Conservation (phyloP, 169 alveolate genomes). For the Cryptosporidium bovis region DNA sequence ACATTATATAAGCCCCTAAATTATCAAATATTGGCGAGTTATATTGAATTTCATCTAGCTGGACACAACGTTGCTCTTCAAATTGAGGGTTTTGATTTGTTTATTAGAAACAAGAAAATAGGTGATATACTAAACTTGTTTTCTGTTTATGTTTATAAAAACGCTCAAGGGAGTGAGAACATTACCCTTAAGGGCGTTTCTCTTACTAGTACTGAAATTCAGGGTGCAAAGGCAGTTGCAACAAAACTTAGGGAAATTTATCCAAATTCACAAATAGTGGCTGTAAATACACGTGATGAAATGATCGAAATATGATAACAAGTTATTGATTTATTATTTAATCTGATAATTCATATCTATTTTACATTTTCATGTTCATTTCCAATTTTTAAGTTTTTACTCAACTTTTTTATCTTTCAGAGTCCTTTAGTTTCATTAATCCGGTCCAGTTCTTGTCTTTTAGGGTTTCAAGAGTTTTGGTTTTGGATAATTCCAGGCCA, state of each 20-base stretch:
- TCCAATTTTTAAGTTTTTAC: too few relatives aligned
- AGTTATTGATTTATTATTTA: too few relatives aligned
- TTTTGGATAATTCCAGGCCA: too few relatives aligned
- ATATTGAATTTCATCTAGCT: conserved; percentile 18
- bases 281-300: conserved; percentile 17
- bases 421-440: background rate
- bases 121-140: conserved; percentile 5
- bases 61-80: conserved; percentile 3
- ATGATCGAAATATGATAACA: background rate
- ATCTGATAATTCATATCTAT: too few relatives aligned
- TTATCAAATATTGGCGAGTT: conserved; percentile 1
- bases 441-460: too few relatives aligned
- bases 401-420: background rate
- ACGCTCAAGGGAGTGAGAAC: background rate
- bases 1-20: conserved; percentile 15
- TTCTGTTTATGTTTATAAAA: background rate
- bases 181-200: conserved; percentile 23
- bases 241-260: conserved; percentile 1
- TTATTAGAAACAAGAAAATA: background rate
- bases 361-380: too few relatives aligned
- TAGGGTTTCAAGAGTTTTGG: too few relatives aligned
- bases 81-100: conserved; percentile 24
- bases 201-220: conserved; percentile 1
- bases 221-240: conserved; percentile 26
- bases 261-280: conserved; percentile 26